Base-by-base conservation (phyloP, 2,329 filamentous ascomycete species). In the Apiospora aurea region DNA sequence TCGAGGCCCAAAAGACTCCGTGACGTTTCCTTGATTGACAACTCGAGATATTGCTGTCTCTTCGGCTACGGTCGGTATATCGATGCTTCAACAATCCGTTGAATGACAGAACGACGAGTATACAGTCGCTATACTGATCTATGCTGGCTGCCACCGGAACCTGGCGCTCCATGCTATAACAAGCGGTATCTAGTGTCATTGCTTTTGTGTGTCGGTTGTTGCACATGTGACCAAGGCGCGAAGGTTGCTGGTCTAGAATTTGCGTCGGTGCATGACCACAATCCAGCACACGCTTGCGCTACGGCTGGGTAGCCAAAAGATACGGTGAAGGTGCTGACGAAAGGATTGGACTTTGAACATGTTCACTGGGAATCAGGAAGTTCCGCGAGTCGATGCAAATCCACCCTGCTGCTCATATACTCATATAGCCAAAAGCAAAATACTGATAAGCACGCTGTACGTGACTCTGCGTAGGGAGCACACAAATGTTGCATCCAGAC, bases 391-490 rank as follows among this genome's bases (percentile, higher is more conserved):
- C 51, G 24, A 53, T 8, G 26, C 53, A 34, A 57, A 57, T 34
- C 53, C 53, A 64, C 57, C n/a, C n/a, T 34, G 29, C n/a, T 34
- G 29, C 29, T 41, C 13, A 38, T 34, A 3, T 57, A 21, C 57
- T 64, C n/a, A 64, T 57, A 34, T 57, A 57, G 29, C 34, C 6
- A 21, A 64, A 64, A 64, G 57, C 57, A 64, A 64, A 61, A 38
- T 64, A 38, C 29, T 38, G 34, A 64, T 64, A n/a, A 38, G 18
- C 29, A 11, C 4, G 29, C 38, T 41, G 8, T 11, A 41, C 10
- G 18, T 14, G 57, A n/a, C 57, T 64, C 21, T 41, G 34, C 53
- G 53, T 61, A 61, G 16, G 21, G 46, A 21, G 18, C 2, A 49
- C 41, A 53, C 16, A 38, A 6, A 29, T 61, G 29, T 21, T 7